Evolutionary conservation across 352 stramenopile genomes (phyloP), one percentile per base, ranked within the genome.

Genomic region (Blastocystis sp.): DNA sequence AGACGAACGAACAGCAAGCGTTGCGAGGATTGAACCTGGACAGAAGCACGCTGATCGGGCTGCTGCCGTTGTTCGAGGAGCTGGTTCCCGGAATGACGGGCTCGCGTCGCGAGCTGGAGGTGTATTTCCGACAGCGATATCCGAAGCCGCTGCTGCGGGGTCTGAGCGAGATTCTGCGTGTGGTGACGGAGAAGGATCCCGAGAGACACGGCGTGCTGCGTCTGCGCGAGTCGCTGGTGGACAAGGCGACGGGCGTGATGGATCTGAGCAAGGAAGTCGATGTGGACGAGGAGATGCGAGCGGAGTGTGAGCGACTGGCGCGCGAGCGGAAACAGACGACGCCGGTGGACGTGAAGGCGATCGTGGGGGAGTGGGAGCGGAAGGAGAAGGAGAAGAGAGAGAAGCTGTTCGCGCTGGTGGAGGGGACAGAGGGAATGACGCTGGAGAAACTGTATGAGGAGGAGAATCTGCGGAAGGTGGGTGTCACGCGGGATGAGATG

Each of bases 51-150:
- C 27, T 76, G 36, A 27, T 76, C 6, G 18, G 24, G 64, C 48
- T 76, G 38, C 32, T 76, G n/a, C 64, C 64, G 21, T 34, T 76
- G 1, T n/a, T 76, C 11, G 64, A 76, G 16, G 18, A 54, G n/a
- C 16, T 76, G 38, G 16, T 27, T 24, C 11, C 6, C 4, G 34
- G 36, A 38, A 44, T 76, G 64, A 48, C 21, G 9, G 64, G 38
- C 2, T n/a, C 9, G 8, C 7, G 38, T 0, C 34, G 24, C 11
- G 64, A 76, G 24, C 1, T 76, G 38, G 34, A 38, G 16, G 14
- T 44, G 0, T 76, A 57, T 44, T 11, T 56, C 24, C 64, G 29
- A 4, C 18, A 14, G 9, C n/a, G 29, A 32, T 8, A 54, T 24
- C 40, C 64, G 0, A n/a, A 14, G 6, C 24, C 32, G 4, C 11